Conservation (phyloP, 202 grass and related monocot genomes). For the Schoenoplectus triqueter region DNA sequence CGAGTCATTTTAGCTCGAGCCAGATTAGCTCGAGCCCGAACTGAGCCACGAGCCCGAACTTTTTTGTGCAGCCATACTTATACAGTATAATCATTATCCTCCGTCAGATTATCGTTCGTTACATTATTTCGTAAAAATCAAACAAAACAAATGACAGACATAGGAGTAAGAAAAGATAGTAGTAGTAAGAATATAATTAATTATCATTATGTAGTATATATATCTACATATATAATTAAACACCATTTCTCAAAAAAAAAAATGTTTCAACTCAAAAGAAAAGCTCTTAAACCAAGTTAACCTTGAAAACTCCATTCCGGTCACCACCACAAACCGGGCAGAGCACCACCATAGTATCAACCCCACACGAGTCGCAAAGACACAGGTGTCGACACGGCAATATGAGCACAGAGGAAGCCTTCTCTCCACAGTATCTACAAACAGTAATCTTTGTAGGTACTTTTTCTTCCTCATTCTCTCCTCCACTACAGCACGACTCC, state of each 20-base stretch:
- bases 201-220: too few species aligned
- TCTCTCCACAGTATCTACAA: constrained; percentile 54
- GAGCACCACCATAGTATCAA: constrained; percentile 28
- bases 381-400: constrained; percentile 86
- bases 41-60: too few species aligned
- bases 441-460: background rate
- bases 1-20: too few species aligned
- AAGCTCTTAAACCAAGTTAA: constrained; percentile 52
- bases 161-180: too few species aligned
- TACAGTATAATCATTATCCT: background rate
- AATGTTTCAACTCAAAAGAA: background rate
- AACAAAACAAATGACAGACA: too few species aligned
- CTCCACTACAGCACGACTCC: constrained; percentile 75
- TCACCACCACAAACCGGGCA: constrained; percentile 69
- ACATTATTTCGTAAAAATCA: background rate
- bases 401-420: constrained; percentile 56
- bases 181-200: too few species aligned
- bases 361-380: constrained; percentile 62
- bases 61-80: too few species aligned
- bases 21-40: too few species aligned
- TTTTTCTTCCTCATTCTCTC: background rate
- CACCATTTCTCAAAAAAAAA: background rate
- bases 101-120: background rate
- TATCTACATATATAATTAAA: too few species aligned
- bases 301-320: constrained; percentile 60